Evolutionary conservation across 2,329 filamentous ascomycete genomes (phyloP).

Genomic region (Fusarium floridanum): DNA sequence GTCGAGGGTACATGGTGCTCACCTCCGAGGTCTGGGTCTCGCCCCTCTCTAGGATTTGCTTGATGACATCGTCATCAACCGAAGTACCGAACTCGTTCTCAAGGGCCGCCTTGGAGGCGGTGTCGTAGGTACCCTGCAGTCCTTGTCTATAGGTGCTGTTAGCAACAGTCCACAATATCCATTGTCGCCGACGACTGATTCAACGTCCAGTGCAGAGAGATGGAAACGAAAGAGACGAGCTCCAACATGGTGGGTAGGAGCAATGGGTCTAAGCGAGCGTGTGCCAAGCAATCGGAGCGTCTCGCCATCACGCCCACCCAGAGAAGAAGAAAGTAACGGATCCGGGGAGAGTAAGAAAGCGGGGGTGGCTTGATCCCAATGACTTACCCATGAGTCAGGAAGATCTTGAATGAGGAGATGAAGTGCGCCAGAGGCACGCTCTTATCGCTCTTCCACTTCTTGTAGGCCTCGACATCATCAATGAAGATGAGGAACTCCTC

Average conservation of each 20-base stretch:
- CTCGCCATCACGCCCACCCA: not conserved
- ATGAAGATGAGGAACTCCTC: conserved; percentile 73
- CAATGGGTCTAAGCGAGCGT: not conserved
- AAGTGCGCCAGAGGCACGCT: conserved; percentile 86
- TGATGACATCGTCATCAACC: conserved; percentile 84
- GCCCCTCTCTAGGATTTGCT: conserved; percentile 84
- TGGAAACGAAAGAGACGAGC: not conserved
- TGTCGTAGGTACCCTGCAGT: conserved; percentile 82
- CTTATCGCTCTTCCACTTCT: conserved; percentile 87
- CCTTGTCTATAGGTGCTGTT: conserved; percentile 74
- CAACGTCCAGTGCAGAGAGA: not conserved
- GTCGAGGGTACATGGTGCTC: conserved; percentile 34
- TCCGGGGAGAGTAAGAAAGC: conserved; percentile 1
- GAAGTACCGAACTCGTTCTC: conserved; percentile 90
- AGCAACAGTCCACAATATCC: conserved; percentile 10
- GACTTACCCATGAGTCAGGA: conserved; percentile 83
- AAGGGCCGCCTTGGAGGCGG: conserved; percentile 79
- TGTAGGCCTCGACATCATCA: conserved; percentile 71
- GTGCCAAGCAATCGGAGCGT: not conserved
- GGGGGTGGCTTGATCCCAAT: conserved; percentile 56
- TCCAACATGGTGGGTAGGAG: not conserved
- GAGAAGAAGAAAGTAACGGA: not conserved
- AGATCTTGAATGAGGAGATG: conserved; percentile 89
- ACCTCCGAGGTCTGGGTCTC: conserved; percentile 72
- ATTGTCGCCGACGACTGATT: not conserved